Evolutionary conservation across 2,329 filamentous ascomycete genomes (phyloP).

Genomic region (Cytospora leucostoma): DNA sequence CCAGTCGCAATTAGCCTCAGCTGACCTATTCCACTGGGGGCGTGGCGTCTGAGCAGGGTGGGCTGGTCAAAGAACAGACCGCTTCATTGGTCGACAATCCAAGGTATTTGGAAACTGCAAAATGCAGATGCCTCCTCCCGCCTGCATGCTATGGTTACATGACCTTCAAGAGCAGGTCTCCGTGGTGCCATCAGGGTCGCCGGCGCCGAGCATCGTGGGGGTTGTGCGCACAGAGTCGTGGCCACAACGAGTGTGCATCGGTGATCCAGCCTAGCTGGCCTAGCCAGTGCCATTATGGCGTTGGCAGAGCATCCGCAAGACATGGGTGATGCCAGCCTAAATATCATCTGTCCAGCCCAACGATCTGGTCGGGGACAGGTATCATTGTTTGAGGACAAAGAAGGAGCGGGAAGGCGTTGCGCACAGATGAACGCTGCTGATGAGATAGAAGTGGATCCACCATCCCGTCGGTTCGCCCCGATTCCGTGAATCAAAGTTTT

Average conservation of each 20-base stretch:
- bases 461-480: slow-evolving; percentile 27
- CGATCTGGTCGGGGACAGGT: not conserved
- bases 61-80: slow-evolving; percentile 12
- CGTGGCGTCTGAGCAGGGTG: slow-evolving; percentile 14
- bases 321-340: not conserved
- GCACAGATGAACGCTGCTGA: slow-evolving; percentile 21
- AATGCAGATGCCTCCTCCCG: slow-evolving; percentile 18
- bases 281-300: not conserved
- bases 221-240: not conserved
- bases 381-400: not conserved
- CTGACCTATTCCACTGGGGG: slow-evolving; percentile 11
- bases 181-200: slow-evolving; percentile 4
- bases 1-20: slow-evolving; percentile 16
- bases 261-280: not conserved
- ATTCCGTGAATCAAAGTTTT: slow-evolving; percentile 19
- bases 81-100: slow-evolving; percentile 12
- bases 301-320: not conserved
- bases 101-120: slow-evolving; percentile 23
- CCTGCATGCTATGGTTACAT: slow-evolving; percentile 22
- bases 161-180: slow-evolving; percentile 10
- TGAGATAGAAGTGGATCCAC: slow-evolving; percentile 21
- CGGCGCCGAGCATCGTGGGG: slow-evolving; percentile 2
- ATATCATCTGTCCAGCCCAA: too few relatives aligned
- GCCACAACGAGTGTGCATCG: slow-evolving; percentile 3
- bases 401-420: slow-evolving; percentile 1